Base-by-base conservation (phyloP, 305 asterid genomes). In the Striga hermonthica region DNA sequence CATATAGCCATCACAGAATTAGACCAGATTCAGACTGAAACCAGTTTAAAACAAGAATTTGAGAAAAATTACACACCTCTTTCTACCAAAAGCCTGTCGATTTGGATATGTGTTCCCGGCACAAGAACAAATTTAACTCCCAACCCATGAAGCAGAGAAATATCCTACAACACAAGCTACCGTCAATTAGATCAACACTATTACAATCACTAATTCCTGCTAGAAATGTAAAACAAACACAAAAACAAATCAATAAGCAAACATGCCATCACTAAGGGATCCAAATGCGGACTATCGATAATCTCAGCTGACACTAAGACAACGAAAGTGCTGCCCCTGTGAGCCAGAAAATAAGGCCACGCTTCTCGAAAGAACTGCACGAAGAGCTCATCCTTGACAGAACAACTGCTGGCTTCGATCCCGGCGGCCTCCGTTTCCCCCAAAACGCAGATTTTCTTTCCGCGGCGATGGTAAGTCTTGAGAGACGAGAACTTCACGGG, bases 121-220 rank as follows among this genome's bases (percentile, higher is more conserved):
- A 93, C 97, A 52, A 93, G 88, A 80, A 93, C 97, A 78, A 93
- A 88, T 68, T 88, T 93, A 78, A 93, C 83, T 66, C 99, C 99
- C 59, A 90, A 79, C 14, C 95, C 96, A 78, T 86, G 99, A 72
- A 93, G 92, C 4, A 90, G 84, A 62, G 99, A 88, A 55, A 93
- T 88, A 72, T 93, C 99, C 97, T 92, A 74, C 74, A 75, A 52
- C 63, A 65, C 9, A 22, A 22, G 31, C 1, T 22, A 22, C 31
- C 31, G 31, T 22, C 31, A 22, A 22, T 22, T 22, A 22, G 31
- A 22, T 22, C 31, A 22, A 22, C 31, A 22, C 31, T 22, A 22
- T 22, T 22, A 22, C 31, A 22, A 22, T 22, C 31, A 22, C 31
- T 22, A 22, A n/a, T n/a, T 22, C 31, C 31, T 22, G 31, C 31